A percentile compares a stretch with the other conserved stretches of the same genome.
Evolutionary conservation across 2,329 filamentous ascomycete genomes (phyloP).

Genomic region (Diaporthe citri): DNA sequence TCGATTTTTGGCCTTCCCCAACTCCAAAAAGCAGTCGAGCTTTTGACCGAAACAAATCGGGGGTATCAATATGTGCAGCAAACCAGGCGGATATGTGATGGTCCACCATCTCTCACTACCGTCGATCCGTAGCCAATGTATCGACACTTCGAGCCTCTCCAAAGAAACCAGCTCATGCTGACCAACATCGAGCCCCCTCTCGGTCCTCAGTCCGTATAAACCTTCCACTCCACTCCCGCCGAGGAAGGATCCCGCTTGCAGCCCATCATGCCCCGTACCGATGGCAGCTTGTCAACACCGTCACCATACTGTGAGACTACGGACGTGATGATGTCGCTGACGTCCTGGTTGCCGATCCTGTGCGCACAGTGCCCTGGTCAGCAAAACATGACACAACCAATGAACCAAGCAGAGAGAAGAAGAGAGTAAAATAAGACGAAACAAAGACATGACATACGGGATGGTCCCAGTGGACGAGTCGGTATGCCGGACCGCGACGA

Average conservation of each 20-base stretch:
- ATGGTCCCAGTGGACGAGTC: slow-evolving; percentile 24
- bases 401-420: not conserved
- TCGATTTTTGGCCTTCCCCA: not conserved
- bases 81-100: not conserved
- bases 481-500: slow-evolving; percentile 26
- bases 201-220: slow-evolving; percentile 42
- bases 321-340: slow-evolving; percentile 33
- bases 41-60: not conserved
- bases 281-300: not conserved
- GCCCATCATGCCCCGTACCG: slow-evolving; percentile 33
- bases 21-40: not conserved
- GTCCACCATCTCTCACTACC: not conserved
- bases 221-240: slow-evolving; percentile 35
- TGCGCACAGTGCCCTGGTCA: not conserved
- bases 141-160: not conserved
- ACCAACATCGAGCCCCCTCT: too few species aligned
- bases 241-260: slow-evolving; percentile 38
- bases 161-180: not conserved
- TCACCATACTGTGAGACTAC: slow-evolving; percentile 22
- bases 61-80: slow-evolving; percentile 16
- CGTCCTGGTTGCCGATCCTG: slow-evolving; percentile 38
- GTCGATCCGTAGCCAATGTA: not conserved
- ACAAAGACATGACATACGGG: slow-evolving; percentile 10
- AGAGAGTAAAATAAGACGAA: too few species aligned
- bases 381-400: not conserved